A percentile compares a stretch with the other conserved stretches of the same genome.
Evolutionary conservation across 169 alveolate genomes (phyloP).

Genomic region (Plasmodium inui): DNA sequence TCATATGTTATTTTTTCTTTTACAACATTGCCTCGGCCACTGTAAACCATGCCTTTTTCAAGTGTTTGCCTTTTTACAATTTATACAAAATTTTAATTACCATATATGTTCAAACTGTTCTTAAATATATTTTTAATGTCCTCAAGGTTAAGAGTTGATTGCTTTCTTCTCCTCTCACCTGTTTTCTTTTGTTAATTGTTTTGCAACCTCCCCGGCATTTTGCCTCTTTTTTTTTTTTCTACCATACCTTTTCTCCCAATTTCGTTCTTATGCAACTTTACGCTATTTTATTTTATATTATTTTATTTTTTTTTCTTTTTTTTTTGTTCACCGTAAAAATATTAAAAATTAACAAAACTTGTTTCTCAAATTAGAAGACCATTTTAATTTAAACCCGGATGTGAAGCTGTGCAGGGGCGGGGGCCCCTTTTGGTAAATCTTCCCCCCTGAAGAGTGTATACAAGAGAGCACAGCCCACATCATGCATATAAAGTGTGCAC

Average conservation of each 20-base stretch:
- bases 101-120: conserved; percentile 45
- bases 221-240: not conserved
- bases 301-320: not conserved
- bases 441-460: not conserved
- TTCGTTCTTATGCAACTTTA: not conserved
- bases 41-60: conserved; percentile 64
- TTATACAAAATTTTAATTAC: conserved; percentile 70
- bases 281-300: not conserved
- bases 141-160: conserved; percentile 8
- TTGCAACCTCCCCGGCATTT: not conserved
- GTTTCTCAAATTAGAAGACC: not conserved
- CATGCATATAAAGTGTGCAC: not conserved
- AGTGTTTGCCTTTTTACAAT: conserved; percentile 57
- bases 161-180: not conserved
- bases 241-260: not conserved
- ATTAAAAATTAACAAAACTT: not conserved
- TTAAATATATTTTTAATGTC: conserved; percentile 46
- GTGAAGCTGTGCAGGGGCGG: not conserved
- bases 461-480: not conserved
- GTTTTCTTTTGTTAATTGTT: not conserved
- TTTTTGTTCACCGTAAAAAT: not conserved
- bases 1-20: conserved; percentile 57
- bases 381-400: not conserved
- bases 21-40: conserved; percentile 49
- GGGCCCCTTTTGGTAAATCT: not conserved